Base-by-base conservation (phyloP, 305 asterid genomes). In the Solanum chacoense region DNA sequence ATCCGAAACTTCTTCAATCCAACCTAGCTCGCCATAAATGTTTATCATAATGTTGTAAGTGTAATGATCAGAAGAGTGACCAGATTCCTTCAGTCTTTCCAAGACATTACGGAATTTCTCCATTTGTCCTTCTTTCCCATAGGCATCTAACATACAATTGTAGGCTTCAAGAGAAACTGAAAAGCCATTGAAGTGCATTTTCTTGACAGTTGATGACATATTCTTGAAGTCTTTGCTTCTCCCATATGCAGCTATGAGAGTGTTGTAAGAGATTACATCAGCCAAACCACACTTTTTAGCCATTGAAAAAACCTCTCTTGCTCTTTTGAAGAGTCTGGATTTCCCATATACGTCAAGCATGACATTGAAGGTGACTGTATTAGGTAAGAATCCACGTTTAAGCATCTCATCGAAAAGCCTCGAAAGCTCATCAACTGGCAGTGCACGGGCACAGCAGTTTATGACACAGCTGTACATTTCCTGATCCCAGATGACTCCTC, bases 401-500 rank as follows among this genome's bases (percentile, higher is more conserved):
- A 97, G 94, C 98, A 96, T 97, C 90, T 95, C 97, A 34, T 95
- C 96, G 32, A 97, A 95, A 50, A 96, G 94, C 94, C 94, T 94
- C 1, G 98, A 92, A 20, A 97, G 98, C 88, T 97, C 99, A 89
- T 97, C 99, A 63, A 97, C 97, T 22, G 98, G 98, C 91, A 97
- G 90, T 31, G 98, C 98, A 45, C 92, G 89, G 16, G 98, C 94
- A 74, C 99, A 97, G 88, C 98, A 97, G 91, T 95, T 96, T 92
- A 97, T 94, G 40, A 95, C 94, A 76, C 98, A 97, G 89, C 93
- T 97, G 92, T 96, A 97, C 99, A 97, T 94, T 89, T 97, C 96
- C 92, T 94, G 95, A 89, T 97, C 98, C 98, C 98, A 95, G 69
- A 90, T 88, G 86, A 90, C 92, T 79, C 92, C 92, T 29, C 91